phyloP scores from a whole-genome alignment of 495 filamentous ascomycete species.

The Neurospora sp. region DNA sequence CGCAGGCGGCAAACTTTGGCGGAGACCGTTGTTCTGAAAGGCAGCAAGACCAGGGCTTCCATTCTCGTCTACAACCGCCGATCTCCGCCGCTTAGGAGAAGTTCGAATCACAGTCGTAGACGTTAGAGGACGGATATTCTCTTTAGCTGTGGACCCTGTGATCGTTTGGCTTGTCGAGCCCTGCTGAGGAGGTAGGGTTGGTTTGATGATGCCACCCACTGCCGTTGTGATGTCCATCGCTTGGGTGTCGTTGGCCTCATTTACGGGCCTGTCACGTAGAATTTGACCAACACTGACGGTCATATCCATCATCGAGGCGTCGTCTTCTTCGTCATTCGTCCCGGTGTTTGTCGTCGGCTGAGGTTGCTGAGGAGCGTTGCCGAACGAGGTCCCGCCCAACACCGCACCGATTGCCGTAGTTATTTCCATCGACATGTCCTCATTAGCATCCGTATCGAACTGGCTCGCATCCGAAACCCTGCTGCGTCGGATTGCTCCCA shows the following conservation, averaged over 20 bases:
- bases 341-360: conserved; percentile 19
- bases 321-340: conserved; percentile 26
- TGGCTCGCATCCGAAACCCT: conserved; percentile 15
- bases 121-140: conserved; percentile 43
- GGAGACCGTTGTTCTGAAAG: conserved; percentile 43
- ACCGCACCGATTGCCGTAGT: conserved; percentile 65
- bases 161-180: conserved; percentile 45
- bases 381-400: conserved; percentile 30
- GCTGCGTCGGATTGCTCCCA: conserved; percentile 50
- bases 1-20: conserved; percentile 21
- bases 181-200: conserved; percentile 17
- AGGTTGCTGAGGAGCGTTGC: conserved; percentile 9
- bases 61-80: conserved; percentile 37
- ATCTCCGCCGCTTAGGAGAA: conserved; percentile 12
- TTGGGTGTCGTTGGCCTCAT: conserved; percentile 39
- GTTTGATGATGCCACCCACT: conserved; percentile 45
- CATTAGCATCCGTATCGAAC: conserved; percentile 34
- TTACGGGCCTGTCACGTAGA: conserved; percentile 22
- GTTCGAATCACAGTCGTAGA: conserved; percentile 29
- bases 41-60: conserved; percentile 50
- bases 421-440: conserved; percentile 76
- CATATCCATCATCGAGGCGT: conserved; percentile 51
- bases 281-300: conserved; percentile 65
- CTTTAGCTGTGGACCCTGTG: conserved; percentile 51
- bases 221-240: conserved; percentile 53